phyloP scores from a whole-genome alignment of 2,329 filamentous ascomycete genomes.

The Davidsoniella neocaledoniae region DNA sequence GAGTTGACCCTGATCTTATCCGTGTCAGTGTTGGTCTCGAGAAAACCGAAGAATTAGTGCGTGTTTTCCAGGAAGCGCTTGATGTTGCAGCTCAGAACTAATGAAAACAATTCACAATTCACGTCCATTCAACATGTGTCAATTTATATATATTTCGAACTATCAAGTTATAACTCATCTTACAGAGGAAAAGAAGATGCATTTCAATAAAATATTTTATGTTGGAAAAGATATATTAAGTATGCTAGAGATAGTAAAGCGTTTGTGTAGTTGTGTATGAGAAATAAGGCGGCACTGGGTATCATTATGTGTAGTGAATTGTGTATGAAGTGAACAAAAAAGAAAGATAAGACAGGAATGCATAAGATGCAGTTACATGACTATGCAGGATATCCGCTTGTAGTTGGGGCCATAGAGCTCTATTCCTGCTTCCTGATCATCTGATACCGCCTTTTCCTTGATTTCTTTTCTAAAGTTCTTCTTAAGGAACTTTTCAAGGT shows the following conservation, averaged over 20 bases:
- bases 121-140: neutral
- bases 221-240: neutral
- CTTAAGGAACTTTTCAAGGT: constrained; percentile 52
- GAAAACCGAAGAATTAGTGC: constrained; percentile 48
- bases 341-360: too few relatives aligned
- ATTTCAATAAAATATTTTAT: neutral
- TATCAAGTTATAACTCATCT: too few relatives aligned
- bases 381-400: constrained; percentile 36
- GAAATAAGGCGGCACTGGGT: neutral
- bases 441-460: constrained; percentile 50
- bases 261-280: neutral
- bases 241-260: too few relatives aligned
- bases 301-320: neutral
- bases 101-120: neutral
- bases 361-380: constrained; percentile 32
- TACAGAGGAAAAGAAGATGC: too few relatives aligned
- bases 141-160: neutral
- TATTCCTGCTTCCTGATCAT: constrained; percentile 57
- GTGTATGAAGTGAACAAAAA: too few relatives aligned
- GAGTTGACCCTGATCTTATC: constrained; percentile 65
- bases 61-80: constrained; percentile 52
- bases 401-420: constrained; percentile 56
- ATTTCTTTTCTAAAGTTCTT: constrained; percentile 60
- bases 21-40: constrained; percentile 84
- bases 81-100: constrained; percentile 23